These are phyloP conservation scores for Lonicera japonica DNA, from an alignment of 129 eudicot genomes.

Conservation along the genomic window DNA sequence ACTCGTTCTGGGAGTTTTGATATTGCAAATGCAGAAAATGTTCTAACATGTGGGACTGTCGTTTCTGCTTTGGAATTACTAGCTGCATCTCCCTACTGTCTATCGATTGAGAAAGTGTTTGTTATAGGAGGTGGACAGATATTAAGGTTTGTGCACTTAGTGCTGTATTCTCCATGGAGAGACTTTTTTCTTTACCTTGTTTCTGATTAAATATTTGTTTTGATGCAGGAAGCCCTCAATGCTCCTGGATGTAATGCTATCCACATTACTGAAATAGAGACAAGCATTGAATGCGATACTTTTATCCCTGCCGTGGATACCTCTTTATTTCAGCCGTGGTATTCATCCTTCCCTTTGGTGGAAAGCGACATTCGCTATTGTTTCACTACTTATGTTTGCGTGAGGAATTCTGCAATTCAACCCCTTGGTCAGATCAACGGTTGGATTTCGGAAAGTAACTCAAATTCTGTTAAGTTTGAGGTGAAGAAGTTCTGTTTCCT, in stretches of 20 bases:
- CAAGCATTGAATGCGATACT: conserved; percentile 60
- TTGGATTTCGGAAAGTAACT: conserved; percentile 18
- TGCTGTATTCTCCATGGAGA: conserved; percentile 8
- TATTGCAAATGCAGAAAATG: conserved; percentile 62
- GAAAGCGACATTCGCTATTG: conserved; percentile 49
- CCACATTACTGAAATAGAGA: conserved; percentile 75
- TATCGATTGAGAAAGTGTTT: conserved; percentile 73
- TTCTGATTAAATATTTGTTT: conserved; percentile 13
- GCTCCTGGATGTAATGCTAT: conserved; percentile 79
- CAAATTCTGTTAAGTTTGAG: conserved; percentile 36
- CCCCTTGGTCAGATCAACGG: conserved; percentile 15
- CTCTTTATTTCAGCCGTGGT: conserved; percentile 82
- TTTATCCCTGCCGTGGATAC: conserved; percentile 68
- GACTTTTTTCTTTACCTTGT: conserved; percentile 6
- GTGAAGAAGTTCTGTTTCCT: conserved; percentile 43
- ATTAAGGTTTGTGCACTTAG: conserved; percentile 43
- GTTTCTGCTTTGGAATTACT: conserved; percentile 65
- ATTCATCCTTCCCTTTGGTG: conserved; percentile 54
- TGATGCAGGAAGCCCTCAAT: conserved; percentile 77
- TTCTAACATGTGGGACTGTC: conserved; percentile 66
- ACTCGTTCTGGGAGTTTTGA: conserved; percentile 73
- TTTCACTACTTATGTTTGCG: conserved; percentile 73
- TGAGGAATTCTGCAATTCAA: conserved; percentile 37
- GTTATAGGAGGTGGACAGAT: conserved; percentile 91
- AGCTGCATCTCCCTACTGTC: conserved; percentile 61